Base-by-base conservation (phyloP, 192 early-diverging fungal genomes). In the Backusella circina region DNA sequence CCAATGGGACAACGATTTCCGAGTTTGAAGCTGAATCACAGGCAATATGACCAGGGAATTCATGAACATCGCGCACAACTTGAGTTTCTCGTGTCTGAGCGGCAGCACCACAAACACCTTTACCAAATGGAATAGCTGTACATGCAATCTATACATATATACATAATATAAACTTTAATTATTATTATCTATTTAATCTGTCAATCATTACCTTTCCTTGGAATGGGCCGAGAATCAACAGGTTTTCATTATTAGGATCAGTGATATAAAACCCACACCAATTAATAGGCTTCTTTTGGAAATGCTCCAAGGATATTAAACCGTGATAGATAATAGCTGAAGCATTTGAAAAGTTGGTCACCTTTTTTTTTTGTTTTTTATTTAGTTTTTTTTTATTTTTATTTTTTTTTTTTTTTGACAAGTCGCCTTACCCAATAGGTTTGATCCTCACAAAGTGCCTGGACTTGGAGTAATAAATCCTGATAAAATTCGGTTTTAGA, bases 61-160 rank as follows among this genome's bases (percentile, higher is more conserved):
- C 83, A 77, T 94, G 92, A 35, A 96, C 95, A 73, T 98, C 90
- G 39, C 79, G 75, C 35, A 98, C 91, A 2, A 97, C 74, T 44
- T 91, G 79, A 0, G 92, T 87, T 36, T 71, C 12, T 16, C 78
- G 72, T 41, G 83, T 79, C n/a, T 71, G 70, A 3, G 95, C 95
- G 0, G 95, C 92, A 5, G 93, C 87, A 21, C 95, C 96, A 78
- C 95, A 96, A n/a, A 98, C 96, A 18, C 96, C 96, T 30, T 88
- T 88, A 21, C 93, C 93, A 76, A 95, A 88, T 16, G 80, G 82
- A 68, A 98, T 98, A 23, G 89, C 84, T 5, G 94, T 95, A 80
- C 96, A 98, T 7, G 96, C 96, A 0, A 95, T 84, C 79, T 80
- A 68, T 23, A 57, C 8, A 57, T 10, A 57, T 47, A 44, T 38